These are phyloP conservation scores for Fusarium ambrosium DNA, from an alignment of 2,329 filamentous ascomycete species.

Conservation along the genomic window DNA sequence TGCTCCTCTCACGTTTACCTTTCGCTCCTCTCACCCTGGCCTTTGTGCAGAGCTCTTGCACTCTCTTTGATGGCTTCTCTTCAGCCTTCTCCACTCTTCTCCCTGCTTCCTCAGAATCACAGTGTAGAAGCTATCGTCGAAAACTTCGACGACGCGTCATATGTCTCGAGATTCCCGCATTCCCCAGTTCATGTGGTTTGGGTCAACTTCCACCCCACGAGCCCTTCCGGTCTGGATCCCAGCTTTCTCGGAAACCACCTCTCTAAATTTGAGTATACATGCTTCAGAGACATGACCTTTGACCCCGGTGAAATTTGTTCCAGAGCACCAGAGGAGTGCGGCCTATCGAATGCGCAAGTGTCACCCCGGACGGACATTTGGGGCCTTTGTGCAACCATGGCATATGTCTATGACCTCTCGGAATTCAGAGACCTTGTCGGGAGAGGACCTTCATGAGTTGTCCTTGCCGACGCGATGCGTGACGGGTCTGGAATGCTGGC, in stretches of 20 bases:
- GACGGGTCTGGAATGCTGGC: background rate
- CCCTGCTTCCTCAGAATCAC: background rate
- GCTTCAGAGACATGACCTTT: background rate
- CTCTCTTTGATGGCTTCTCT: background rate
- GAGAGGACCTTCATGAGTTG: background rate
- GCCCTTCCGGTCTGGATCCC: background rate
- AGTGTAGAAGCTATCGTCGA: background rate
- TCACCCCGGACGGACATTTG: background rate
- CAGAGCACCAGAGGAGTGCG: background rate
- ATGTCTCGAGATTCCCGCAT: background rate
- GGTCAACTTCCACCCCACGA: background rate
- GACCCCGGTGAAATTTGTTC: background rate
- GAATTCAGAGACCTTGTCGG: background rate
- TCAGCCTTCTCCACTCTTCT: background rate
- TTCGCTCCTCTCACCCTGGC: background rate
- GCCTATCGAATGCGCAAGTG: background rate
- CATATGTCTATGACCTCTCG: background rate
- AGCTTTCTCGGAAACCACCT: background rate
- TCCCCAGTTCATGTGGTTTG: background rate
- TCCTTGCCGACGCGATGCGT: background rate
- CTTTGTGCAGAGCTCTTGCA: background rate
- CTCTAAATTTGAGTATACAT: background rate
- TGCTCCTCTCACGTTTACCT: background rate
- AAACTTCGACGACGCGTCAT: background rate
- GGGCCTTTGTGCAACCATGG: background rate